Evolutionary conservation across 2,329 filamentous ascomycete genomes (phyloP), one percentile per base, ranked within the genome.

Genomic region (Phoma sp.): DNA sequence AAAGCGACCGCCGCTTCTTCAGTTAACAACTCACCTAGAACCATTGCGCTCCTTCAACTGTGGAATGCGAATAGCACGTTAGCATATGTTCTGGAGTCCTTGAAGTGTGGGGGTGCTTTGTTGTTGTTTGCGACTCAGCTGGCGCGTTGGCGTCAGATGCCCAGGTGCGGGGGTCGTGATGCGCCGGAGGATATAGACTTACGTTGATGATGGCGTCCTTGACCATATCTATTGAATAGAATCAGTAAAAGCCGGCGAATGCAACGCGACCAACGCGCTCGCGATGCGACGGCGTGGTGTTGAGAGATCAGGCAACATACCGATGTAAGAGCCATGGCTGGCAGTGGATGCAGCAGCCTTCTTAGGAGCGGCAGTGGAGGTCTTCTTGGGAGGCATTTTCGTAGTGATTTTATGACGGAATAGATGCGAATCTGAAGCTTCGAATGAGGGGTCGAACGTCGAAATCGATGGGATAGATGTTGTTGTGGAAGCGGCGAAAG

Each of bases 31-130:
- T 79, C 78, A 89, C 86, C 86, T 88, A 76, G 82, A 85, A 77
- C 86, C 86, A 76, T 85, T 86, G 61, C 87, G 83, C 70, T 89
- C 87, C 77, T 89, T 89, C 62, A 89, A 80, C 86, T 89, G 72
- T 67, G 74, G 33, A 60, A 68, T 68, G 60, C 68, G 67, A 69
- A 75, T 56, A 75, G 75, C 68, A 61, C 68, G 81, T 86, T 73
- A 87, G 83, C 71, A 66, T 70, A 57, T 50, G 47, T 50, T 61
- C 55, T 49, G 13, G 9, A 55, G 42, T 18, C 36, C 52, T 46
- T 35, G 33, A 38, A 39, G 48, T 29, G 45, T 54, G 59, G 52
- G 58, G 37, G 59, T 40, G 59, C 38, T 47, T 58, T 57, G 64
- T 63, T 60, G 64, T 58, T 64, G 54, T 44, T 60, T 52, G 71